Evolutionary conservation across 495 filamentous ascomycete genomes (phyloP).

Genomic region (Aspergillus ostianus): DNA sequence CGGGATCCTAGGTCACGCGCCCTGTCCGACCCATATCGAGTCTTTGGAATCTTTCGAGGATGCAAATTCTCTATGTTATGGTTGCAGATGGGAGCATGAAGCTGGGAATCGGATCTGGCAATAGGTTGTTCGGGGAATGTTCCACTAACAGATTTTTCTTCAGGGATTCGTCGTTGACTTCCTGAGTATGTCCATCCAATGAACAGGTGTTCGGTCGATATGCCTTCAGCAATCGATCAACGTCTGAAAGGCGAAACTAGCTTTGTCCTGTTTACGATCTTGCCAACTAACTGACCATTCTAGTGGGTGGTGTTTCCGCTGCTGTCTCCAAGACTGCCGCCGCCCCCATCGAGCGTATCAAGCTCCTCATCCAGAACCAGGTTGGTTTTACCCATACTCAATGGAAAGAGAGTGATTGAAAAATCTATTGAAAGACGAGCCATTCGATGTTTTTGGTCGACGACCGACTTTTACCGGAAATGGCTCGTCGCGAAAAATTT

Average conservation of each 20-base stretch:
- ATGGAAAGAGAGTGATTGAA: not conserved
- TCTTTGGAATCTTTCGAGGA: not conserved
- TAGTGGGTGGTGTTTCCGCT: slow-evolving; percentile 99
- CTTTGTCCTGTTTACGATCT: not conserved
- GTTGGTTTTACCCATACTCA: slow-evolving; percentile 44
- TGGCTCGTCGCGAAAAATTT: slow-evolving; percentile 11
- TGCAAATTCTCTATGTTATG: not conserved
- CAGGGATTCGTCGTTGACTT: slow-evolving; percentile 83
- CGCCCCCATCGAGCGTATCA: slow-evolving; percentile 99
- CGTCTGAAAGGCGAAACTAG: not conserved
- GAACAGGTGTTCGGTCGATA: slow-evolving; percentile 3
- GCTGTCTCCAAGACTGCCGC: slow-evolving; percentile 99
- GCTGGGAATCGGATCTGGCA: not conserved
- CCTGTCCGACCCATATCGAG: slow-evolving; percentile 3
- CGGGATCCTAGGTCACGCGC: slow-evolving; percentile 12
- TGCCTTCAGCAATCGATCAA: slow-evolving; percentile 14
- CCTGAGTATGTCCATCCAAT: slow-evolving; percentile 74
- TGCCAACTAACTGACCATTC: slow-evolving; percentile 32
- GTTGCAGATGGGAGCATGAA: not conserved
- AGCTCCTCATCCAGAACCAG: slow-evolving; percentile 99
- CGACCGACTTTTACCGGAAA: not conserved
- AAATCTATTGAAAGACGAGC: not conserved
- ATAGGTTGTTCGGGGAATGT: slow-evolving; percentile 3
- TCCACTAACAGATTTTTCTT: slow-evolving; percentile 36
- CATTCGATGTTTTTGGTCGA: not conserved